phyloP scores from a whole-genome alignment of 2,329 filamentous ascomycete species.

The Cladosporium sp. region DNA sequence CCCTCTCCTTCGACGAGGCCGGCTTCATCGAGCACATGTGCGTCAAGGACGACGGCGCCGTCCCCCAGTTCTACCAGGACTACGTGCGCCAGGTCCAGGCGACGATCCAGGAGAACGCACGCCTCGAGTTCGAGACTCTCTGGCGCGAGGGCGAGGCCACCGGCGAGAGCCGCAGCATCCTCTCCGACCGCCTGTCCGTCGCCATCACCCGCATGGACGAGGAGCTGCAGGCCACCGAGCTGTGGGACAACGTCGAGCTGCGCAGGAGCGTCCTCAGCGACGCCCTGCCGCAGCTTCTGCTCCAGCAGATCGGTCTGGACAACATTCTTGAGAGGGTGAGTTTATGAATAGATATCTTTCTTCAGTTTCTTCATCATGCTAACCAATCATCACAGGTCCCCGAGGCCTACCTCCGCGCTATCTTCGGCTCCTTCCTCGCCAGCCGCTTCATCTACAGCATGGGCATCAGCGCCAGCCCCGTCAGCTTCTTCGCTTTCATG shows the following conservation, averaged over 20 bases:
- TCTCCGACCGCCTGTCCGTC: slow-evolving; percentile 84
- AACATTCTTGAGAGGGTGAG: slow-evolving; percentile 75
- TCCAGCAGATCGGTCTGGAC: slow-evolving; percentile 87
- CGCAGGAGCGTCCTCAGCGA: slow-evolving; percentile 75
- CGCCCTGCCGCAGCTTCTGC: slow-evolving; percentile 76
- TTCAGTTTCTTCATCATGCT: slow-evolving; percentile 14
- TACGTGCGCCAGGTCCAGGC: slow-evolving; percentile 92
- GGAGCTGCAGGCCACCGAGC: slow-evolving; percentile 86
- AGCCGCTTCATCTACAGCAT: slow-evolving; percentile 96
- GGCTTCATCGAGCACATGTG: slow-evolving; percentile 95
- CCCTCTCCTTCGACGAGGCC: slow-evolving; percentile 86
- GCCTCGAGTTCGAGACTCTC: slow-evolving; percentile 95
- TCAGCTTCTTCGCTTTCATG: slow-evolving; percentile 94
- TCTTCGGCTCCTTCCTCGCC: slow-evolving; percentile 93
- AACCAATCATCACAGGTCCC: slow-evolving; percentile 56
- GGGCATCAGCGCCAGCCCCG: slow-evolving; percentile 87
- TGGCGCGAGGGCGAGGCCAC: slow-evolving; percentile 91
- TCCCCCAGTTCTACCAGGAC: slow-evolving; percentile 84
- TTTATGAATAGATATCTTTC: slow-evolving; percentile 17
- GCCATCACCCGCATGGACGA: slow-evolving; percentile 97
- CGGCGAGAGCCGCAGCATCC: slow-evolving; percentile 72
- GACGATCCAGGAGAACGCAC: slow-evolving; percentile 86
- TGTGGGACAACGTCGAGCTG: slow-evolving; percentile 81
- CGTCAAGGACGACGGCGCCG: slow-evolving; percentile 68
- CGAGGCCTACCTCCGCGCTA: slow-evolving; percentile 85